Evolutionary conservation across 345 rosid genomes (phyloP), one percentile per base, ranked within the genome.

Genomic region (Rhodomyrtus tomentosa): DNA sequence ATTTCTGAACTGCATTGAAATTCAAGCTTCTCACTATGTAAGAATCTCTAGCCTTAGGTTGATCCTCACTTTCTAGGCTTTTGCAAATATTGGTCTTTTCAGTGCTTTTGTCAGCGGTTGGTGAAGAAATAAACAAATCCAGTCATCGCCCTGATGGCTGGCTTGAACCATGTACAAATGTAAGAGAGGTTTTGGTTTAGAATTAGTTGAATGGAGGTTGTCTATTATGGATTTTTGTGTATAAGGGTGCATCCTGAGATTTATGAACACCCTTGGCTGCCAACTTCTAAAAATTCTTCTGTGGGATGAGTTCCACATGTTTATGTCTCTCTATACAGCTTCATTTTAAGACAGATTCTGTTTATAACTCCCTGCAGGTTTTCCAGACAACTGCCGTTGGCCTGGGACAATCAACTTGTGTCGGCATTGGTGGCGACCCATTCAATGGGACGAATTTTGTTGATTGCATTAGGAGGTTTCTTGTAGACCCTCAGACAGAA

Each of bases 331-430:
- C 79, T 36, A 45, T 20, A 18, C 79, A 68, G 4, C 79, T 68
- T 68, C 45, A 68, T 68, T 24, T 36, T 42, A 68, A 68, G 79
- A 68, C 13, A 36, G 79, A 36, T 50, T 83, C 40, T 48, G 15
- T 16, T 53, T 45, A 7, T 36, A 45, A 42, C n/a, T 82, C 16
- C 51, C 85, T 87, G 84, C 86, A 95, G 99, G 99, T 96, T 87
- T 95, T 95, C 88, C 98, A 95, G 95, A 96, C 99, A 88, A 96
- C 95, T 86, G 94, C 91, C 6, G 98, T 96, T 82, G 98, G 98
- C 83, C 93, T 96, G 50, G 99, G 99, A 82, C 99, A 96, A 87
- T 95, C 96, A 25, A 94, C 98, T 7, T 95, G 98, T 89, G 98
- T 94, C 3, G 98, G 98, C 80, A 91, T 96, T 73, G 99, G 99